Conservation (phyloP, 441 rosid genomes). For the Pelargonium exstipulatum region DNA sequence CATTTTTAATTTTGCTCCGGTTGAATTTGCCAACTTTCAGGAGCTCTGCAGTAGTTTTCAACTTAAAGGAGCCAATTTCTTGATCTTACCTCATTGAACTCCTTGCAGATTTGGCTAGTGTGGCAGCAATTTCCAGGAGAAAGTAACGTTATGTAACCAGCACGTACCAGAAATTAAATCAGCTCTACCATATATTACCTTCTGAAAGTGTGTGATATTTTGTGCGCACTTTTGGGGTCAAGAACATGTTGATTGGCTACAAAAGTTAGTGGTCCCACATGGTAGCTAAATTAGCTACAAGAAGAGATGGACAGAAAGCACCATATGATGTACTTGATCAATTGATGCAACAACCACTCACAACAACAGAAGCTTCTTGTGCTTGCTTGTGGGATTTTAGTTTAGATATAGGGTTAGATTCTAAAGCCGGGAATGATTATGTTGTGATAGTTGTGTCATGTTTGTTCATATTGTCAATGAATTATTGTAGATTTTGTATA, state of each 20-base stretch:
- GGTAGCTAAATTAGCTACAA: not conserved
- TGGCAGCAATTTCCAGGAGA: no score
- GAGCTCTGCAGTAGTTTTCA: no score
- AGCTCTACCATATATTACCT: no score
- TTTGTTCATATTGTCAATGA: not conserved
- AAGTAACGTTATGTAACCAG: no score
- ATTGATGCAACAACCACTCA: not conserved
- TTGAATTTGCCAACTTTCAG: no score
- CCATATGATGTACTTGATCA: not conserved
- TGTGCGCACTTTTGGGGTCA: not conserved
- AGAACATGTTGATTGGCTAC: not conserved
- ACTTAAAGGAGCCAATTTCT: no score
- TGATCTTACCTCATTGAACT: no score
- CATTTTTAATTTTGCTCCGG: no score
- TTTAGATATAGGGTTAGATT: not conserved
- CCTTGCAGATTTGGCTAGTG: no score
- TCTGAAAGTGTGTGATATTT: no score
- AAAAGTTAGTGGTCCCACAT: not conserved
- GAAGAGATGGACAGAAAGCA: not conserved
- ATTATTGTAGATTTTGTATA: not conserved
- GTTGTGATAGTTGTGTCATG: not conserved
- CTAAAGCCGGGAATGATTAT: not conserved
- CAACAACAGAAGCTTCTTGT: not conserved
- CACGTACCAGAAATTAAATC: no score
- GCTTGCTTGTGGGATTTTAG: no score